These are phyloP conservation scores for Amanita pallidorosea DNA, from an alignment of 768 basidiomycete species.

Conservation along the genomic window DNA sequence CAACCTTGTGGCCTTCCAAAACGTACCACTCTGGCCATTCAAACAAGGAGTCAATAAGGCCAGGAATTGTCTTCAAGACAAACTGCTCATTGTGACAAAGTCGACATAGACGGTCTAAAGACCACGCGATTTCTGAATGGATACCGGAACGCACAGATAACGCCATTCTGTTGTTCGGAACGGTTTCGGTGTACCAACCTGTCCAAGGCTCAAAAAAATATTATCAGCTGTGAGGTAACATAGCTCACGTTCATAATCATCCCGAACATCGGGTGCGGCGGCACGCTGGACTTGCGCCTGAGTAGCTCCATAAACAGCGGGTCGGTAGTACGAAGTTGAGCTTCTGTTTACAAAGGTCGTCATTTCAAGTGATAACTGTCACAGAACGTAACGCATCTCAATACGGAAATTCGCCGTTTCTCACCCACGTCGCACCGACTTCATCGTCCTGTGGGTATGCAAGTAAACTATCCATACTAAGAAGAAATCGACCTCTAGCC, in stretches of 20 bases:
- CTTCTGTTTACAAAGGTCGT: conserved; percentile 10
- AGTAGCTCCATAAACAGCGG: conserved; percentile 15
- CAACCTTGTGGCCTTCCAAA: conserved; percentile 41
- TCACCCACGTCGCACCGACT: conserved; percentile 21
- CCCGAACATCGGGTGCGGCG: conserved; percentile 37
- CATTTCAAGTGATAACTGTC: background rate
- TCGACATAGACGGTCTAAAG: conserved; percentile 76
- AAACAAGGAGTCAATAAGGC: conserved; percentile 74
- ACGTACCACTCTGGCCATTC: conserved; percentile 86
- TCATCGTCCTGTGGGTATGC: conserved; percentile 32
- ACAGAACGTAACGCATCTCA: background rate
- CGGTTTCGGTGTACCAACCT: conserved; percentile 85
- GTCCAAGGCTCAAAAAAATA: conserved; percentile 6
- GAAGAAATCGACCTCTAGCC: conserved; percentile 13
- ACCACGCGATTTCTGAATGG: conserved; percentile 77
- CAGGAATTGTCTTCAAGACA: conserved; percentile 58
- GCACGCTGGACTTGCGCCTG: conserved; percentile 12
- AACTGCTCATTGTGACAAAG: conserved; percentile 76
- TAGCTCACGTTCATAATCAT: conserved; percentile 68
- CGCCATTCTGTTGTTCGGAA: conserved; percentile 80
- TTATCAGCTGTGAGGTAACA: background rate
- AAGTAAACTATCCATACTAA: conserved; percentile 23
- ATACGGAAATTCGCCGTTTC: conserved; percentile 1
- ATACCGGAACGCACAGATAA: conserved; percentile 82
- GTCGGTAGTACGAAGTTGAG: conserved; percentile 19